These are phyloP conservation scores for Pyricularia pennisetigena DNA, from an alignment of 2,329 filamentous ascomycete genomes.

Conservation along the genomic window DNA sequence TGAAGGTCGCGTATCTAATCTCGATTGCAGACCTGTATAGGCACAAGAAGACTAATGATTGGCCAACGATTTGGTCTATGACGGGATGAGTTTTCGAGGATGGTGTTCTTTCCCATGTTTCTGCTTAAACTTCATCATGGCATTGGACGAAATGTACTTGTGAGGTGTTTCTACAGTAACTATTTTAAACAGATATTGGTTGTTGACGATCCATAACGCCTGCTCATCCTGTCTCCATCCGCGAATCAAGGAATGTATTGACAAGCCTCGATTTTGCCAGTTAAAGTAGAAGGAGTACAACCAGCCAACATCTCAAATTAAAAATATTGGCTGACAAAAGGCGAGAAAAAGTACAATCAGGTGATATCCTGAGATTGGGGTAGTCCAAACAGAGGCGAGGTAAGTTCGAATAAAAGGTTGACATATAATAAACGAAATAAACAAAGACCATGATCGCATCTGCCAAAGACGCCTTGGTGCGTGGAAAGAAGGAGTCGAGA, in stretches of 20 bases:
- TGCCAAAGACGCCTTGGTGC: neutral
- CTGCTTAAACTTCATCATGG: neutral
- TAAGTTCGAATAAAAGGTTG: neutral
- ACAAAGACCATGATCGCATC: neutral
- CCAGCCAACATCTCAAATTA: no score
- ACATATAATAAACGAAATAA: neutral
- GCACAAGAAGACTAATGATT: neutral
- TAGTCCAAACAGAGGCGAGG: neutral
- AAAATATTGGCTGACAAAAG: no score
- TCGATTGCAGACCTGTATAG: neutral
- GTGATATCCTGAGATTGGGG: neutral
- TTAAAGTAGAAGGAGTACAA: neutral
- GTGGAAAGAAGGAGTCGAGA: neutral
- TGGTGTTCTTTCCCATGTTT: neutral
- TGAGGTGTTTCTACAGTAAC: neutral
- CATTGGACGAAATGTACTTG: neutral
- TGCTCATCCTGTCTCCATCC: neutral
- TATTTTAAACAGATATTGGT: neutral
- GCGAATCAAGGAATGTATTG: neutral
- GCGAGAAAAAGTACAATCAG: neutral
- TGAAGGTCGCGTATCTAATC: neutral
- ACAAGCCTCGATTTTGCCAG: neutral
- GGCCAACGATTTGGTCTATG: neutral
- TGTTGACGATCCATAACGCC: neutral
- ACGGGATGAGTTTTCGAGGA: neutral